These are phyloP conservation scores for Sclerotinia spermophila DNA, from an alignment of 2,329 filamentous ascomycete genomes.

Conservation along the genomic window DNA sequence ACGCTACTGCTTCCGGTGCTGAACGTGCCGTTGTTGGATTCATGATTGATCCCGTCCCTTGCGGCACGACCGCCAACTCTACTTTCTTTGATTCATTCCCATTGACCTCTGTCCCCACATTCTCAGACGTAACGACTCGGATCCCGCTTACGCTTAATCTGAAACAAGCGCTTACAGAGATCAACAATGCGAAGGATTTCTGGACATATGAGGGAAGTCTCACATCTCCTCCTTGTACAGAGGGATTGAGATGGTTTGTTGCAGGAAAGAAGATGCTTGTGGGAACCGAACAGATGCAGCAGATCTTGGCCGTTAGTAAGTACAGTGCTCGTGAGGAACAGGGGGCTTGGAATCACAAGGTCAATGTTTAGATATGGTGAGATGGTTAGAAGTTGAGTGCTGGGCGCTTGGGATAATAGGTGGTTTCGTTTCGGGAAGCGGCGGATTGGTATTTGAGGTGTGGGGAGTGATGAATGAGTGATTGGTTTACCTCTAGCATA, in stretches of 20 bases:
- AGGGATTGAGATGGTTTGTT: slow-evolving; percentile 46
- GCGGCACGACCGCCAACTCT: not conserved
- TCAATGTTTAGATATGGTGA: not conserved
- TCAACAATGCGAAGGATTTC: slow-evolving; percentile 42
- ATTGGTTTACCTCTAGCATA: not conserved
- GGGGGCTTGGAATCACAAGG: not conserved
- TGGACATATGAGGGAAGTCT: slow-evolving; percentile 49
- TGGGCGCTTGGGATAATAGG: too few relatives aligned
- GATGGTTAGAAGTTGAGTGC: not conserved
- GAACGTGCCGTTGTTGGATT: slow-evolving; percentile 46
- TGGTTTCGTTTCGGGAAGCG: not conserved
- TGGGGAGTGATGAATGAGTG: not conserved
- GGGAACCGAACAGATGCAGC: slow-evolving; percentile 40
- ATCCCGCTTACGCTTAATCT: not conserved
- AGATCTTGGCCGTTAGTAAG: not conserved
- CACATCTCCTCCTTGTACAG: slow-evolving; percentile 47
- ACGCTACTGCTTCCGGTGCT: slow-evolving; percentile 42
- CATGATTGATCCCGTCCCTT: slow-evolving; percentile 42
- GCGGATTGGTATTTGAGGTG: not conserved
- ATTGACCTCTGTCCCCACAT: not conserved
- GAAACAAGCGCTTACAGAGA: slow-evolving; percentile 38
- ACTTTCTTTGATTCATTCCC: not conserved
- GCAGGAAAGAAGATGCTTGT: slow-evolving; percentile 42
- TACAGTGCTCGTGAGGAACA: slow-evolving; percentile 3
- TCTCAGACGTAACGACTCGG: not conserved